Base-by-base conservation (phyloP, 2,329 filamentous ascomycete species). In the Colletotrichum sp. region DNA sequence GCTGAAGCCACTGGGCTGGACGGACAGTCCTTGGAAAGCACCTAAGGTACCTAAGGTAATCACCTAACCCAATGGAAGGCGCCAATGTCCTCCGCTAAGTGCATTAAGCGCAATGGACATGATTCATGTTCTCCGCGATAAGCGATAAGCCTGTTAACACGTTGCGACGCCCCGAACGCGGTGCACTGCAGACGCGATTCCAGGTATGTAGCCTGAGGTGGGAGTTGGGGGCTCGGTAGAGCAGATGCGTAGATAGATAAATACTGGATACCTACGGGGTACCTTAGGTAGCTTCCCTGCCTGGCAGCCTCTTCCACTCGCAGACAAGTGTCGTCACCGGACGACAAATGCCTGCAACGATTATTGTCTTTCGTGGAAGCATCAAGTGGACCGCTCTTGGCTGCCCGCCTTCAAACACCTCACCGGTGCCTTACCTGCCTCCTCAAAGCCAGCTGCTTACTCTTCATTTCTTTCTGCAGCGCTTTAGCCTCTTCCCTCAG, bases 321-420 rank as follows among this genome's bases (percentile, higher is more conserved):
- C 36, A 28, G 67, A 66, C 34, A 71, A 74, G 72, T 74, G 67
- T 71, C 72, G 72, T 74, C 72, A 74, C 72, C 22, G 36, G 52
- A 58, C 65, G 22, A 55, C 16, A 70, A 18, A 30, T 32, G 32
- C 32, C 27, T 25, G 13, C 18, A 52, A 39, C n/a, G 18, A 48
- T 48, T 48, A 48, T 43, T n/a, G 39, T 55, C 56, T n/a, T 43
- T 22, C 22, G 34, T 56, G 36, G 58, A 56, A 62, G 39, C 39
- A 43, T 43, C 18, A 43, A 43, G 67, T 56, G 56, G 55, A 70
- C n/a, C 62, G 66, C 43, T 48, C 43, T 48, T 22, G 43, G 43
- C 43, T 48, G 43, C 43, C 18, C 18, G 43, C 18, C 43, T 48
- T 48, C 43, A 48, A n/a, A 48, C 43, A 12, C 43, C 43, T 22